phyloP scores from a whole-genome alignment of 495 filamentous ascomycete genomes.

The Aspergillus hancockii region DNA sequence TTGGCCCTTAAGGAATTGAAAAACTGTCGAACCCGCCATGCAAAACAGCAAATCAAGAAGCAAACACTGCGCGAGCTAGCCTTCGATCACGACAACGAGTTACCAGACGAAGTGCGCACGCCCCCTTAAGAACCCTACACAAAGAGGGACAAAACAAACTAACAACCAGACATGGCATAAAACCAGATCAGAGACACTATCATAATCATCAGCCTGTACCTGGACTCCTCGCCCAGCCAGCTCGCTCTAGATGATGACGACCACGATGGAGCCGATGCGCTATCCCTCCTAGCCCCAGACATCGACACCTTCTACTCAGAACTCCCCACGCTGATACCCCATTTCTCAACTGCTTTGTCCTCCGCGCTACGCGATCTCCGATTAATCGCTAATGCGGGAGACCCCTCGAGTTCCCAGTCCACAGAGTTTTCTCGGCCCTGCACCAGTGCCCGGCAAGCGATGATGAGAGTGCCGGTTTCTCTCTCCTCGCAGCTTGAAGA shows the following conservation, averaged over 20 bases:
- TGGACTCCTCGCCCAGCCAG: constrained; percentile 32
- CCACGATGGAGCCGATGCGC: constrained; percentile 22
- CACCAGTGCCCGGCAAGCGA: constrained; percentile 30
- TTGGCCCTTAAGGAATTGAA: constrained; percentile 34
- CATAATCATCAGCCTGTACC: constrained; percentile 39
- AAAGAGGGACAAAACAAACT: background rate
- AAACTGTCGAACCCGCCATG: constrained; percentile 33
- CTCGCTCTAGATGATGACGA: constrained; percentile 26
- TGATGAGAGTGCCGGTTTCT: constrained; percentile 24
- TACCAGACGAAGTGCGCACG: constrained; percentile 37
- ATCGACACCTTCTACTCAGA: constrained; percentile 40
- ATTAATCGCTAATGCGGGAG: constrained; percentile 25
- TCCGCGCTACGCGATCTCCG: constrained; percentile 31
- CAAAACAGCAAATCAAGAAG: constrained; percentile 41
- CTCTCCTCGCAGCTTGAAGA: constrained; percentile 31
- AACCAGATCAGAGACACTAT: constrained; percentile 39
- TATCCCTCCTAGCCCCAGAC: constrained; percentile 38
- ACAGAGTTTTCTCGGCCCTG: constrained; percentile 22
- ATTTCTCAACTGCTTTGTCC: constrained; percentile 32
- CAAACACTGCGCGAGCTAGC: constrained; percentile 34
- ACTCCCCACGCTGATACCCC: constrained; percentile 28
- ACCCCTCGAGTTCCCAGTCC: background rate
- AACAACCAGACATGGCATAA: background rate
- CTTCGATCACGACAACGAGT: constrained; percentile 34
- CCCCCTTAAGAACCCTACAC: background rate